Evolutionary conservation across 192 early-diverging fungal genomes (phyloP).

Genomic region (Coemansia sp.): DNA sequence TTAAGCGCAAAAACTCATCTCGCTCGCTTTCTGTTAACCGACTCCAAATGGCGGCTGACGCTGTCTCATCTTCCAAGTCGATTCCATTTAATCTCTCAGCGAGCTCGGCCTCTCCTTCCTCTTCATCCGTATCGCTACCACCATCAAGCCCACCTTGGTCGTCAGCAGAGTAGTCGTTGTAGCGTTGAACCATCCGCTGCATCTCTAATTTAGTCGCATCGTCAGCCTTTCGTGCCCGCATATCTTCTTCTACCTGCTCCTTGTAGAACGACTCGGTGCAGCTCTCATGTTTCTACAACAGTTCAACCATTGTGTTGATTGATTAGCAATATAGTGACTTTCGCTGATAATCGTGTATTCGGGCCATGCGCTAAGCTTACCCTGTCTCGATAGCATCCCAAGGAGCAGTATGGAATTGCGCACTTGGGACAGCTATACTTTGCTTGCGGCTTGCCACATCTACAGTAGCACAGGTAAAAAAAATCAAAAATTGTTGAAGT

Average conservation of each 20-base stretch:
- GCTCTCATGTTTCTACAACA: constrained; percentile 23
- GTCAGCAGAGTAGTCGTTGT: constrained; percentile 33
- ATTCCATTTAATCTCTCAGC: constrained; percentile 33
- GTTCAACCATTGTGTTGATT: background rate
- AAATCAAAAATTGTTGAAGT: background rate
- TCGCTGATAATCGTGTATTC: background rate
- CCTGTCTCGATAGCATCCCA: constrained; percentile 48
- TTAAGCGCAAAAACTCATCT: constrained; percentile 25
- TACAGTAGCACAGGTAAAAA: constrained; percentile 6
- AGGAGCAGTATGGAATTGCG: constrained; percentile 40
- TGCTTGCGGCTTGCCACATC: constrained; percentile 41
- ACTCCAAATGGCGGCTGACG: constrained; percentile 22
- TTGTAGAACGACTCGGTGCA: constrained; percentile 55
- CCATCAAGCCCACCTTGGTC: constrained; percentile 7
- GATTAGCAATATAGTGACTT: background rate
- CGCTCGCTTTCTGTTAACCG: constrained; percentile 31
- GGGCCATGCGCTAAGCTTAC: constrained; percentile 11
- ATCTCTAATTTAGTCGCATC: constrained; percentile 46
- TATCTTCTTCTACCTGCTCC: constrained; percentile 37
- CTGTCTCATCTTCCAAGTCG: constrained; percentile 18
- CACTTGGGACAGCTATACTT: constrained; percentile 57
- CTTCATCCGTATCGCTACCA: constrained; percentile 7
- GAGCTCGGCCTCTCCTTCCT: background rate
- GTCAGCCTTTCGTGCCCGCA: constrained; percentile 35
- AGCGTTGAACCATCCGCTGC: constrained; percentile 35